Conservation (phyloP, 78 protist genomes). For the Dictyostelium intermedium region DNA sequence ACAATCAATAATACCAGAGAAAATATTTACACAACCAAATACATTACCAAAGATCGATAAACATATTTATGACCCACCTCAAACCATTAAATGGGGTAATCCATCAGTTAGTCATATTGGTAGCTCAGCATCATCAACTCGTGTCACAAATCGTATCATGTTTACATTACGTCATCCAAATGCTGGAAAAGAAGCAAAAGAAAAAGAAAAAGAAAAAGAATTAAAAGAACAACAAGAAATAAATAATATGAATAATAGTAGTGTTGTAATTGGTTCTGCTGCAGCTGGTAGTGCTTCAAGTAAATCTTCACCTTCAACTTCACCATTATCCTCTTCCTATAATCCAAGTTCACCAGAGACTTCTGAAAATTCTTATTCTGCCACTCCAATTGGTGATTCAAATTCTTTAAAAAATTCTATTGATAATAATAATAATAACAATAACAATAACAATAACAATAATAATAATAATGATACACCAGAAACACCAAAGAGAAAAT, state of each 20-base stretch:
- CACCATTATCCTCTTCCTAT: conserved; percentile 8
- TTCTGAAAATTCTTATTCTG: background rate
- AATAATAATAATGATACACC: background rate
- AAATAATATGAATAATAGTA: background rate
- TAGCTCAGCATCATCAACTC: background rate
- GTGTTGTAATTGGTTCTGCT: background rate
- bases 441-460: background rate
- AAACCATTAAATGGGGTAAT: conserved; percentile 50
- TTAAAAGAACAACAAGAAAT: conserved; percentile 1
- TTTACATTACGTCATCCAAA: conserved; percentile 74
- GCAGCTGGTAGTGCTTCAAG: conserved; percentile 14
- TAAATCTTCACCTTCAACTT: conserved; percentile 8
- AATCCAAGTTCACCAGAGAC: background rate
- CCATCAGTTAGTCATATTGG: background rate
- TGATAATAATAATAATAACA: background rate
- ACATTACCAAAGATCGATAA: conserved; percentile 32
- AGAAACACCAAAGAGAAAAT: conserved; percentile 25
- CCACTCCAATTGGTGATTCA: background rate
- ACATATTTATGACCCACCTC: conserved; percentile 73
- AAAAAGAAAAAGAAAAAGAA: background rate
- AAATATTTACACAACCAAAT: background rate
- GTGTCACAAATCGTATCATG: conserved; percentile 73
- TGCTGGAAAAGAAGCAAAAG: background rate
- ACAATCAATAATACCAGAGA: background rate
- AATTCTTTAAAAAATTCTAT: background rate